Base-by-base conservation (phyloP, 129 eudicot species). In the Kitagawia praeruptora region DNA sequence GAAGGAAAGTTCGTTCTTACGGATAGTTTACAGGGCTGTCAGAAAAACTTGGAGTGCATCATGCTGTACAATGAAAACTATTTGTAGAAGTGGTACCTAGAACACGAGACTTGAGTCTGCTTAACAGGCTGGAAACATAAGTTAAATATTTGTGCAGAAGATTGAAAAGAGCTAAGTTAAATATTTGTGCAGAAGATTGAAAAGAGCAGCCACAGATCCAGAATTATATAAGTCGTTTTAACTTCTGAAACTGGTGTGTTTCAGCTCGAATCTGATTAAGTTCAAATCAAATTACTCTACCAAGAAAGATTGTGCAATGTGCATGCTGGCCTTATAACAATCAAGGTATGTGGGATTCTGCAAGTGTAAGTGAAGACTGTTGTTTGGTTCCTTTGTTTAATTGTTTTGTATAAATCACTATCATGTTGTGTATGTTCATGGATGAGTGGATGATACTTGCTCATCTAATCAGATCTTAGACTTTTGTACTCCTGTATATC, bases 181-280 rank as follows among this genome's bases (percentile, higher is more conserved):
- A 16, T 51, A 18, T 51, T 16, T 16, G 21, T 18, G 53, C 48
- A 73, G 34, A 42, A 73, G 76, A 74, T 44, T 13, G 58, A 46
- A 74, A 73, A 25, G 49, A 45, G 77, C 58, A 45, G 58, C 77
- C 56, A 45, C 34, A 13, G 21, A 74, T 51, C 38, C 61, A 23
- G 31, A 12, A 6, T 25, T 46, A 46, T 74, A 8, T 12, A 25
- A 40, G 27, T 19, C 28, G 40, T 74, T 5, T 46, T 14, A 46
- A 46, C 61, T 45, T 46, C 56, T 18, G 41, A 74, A 46, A 74
- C 38, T 27, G 54, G 42, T 23, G 51, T 46, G n/a, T 46, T 74
- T 74, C 77, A 27, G 77, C n/a, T 74, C 40, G 41, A 74, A 74
- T 45, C 19, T 45, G 38, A 45, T 46, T 74, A 16, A 45, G 58